Evolutionary conservation across 305 asterid species (phyloP).

Genomic region (Fraxinus greggii): DNA sequence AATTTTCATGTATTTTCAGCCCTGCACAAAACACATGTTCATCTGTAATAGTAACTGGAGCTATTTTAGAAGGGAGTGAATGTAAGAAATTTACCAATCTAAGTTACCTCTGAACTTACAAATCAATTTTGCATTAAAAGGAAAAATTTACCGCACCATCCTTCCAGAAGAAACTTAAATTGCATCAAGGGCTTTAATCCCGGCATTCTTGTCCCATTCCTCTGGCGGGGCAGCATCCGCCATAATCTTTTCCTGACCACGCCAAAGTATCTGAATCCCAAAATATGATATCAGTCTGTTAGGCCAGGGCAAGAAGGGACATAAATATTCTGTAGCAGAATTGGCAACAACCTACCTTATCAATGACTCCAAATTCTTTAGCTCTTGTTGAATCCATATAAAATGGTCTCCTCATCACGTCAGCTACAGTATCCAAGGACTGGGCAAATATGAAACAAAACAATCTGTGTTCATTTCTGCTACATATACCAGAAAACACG

Average conservation of each 20-base stretch:
- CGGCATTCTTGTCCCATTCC: constrained; percentile 76
- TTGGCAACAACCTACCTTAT: constrained; percentile 51
- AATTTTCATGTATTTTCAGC: not conserved
- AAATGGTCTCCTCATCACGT: constrained; percentile 60
- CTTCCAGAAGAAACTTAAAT: constrained; percentile 37
- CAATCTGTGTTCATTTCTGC: constrained; percentile 10
- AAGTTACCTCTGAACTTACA: not conserved
- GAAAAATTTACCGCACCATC: constrained; percentile 31
- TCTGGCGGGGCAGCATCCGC: constrained; percentile 64
- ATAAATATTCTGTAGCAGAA: not conserved
- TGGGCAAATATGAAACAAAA: constrained; percentile 33
- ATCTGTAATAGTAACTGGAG: not conserved
- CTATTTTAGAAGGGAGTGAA: not conserved
- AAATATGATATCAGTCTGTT: constrained; percentile 20
- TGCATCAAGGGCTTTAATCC: constrained; percentile 59
- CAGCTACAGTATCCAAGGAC: constrained; percentile 69
- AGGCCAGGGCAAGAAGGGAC: constrained; percentile 3
- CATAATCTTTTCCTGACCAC: constrained; percentile 75
- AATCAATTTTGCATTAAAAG: not conserved
- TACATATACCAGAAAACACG: constrained; percentile 14
- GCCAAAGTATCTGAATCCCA: constrained; percentile 70
- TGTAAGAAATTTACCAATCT: not conserved
- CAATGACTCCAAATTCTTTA: constrained; percentile 79
- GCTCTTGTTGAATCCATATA: constrained; percentile 75
- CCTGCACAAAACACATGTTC: not conserved